Base-by-base conservation (phyloP, 768 basidiomycete species). In the Lactarius quietus region DNA sequence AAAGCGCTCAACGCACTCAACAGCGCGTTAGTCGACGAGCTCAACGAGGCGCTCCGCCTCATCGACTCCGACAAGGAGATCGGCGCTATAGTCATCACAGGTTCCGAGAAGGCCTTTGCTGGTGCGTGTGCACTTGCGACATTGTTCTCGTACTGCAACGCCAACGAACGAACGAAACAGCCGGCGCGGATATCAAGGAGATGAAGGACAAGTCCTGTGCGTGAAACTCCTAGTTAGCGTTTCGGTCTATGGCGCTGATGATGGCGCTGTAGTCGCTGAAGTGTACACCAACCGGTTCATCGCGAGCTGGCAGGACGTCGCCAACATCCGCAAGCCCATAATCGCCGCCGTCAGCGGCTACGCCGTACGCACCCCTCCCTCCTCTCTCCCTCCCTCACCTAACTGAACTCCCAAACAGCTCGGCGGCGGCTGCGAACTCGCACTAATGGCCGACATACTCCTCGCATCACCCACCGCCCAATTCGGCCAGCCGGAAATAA, bases 111-210 rank as follows among this genome's bases (percentile, higher is more conserved):
- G 76, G 95, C 93, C 3, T 99, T 99, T 74, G 96, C 96, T 64
- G 94, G 94, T 89, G 71, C 65, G 88, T 77, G 9, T 23, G 23
- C 48, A 5, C n/a, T n/a, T n/a, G n/a, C 14, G 26, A n/a, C 45
- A 7, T 26, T 28, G 14, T 23, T 6, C 23, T 51, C 1, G 48
- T 26, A 4, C 6, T 51, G 6, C 23, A 7, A 51, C 12, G 14
- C 48, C 36, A 23, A 69, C 51, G n/a, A n/a, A 18, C 18, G 7
- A 33, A 8, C 0, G 20, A 31, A 1, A 6, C 69, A 94, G 95
- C 95, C 71, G 95, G 96, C 3, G 96, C 96, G 26, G 96, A 99
- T 77, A 98, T 99, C 78, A 98, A 97, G 79, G 95, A 98, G 78
- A 98, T 98, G 96, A 95, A 94, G 77, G 92, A 95, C 78, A 95